Evolutionary conservation across 2,329 filamentous ascomycete species (phyloP), one percentile per base, ranked within the genome.

Genomic region (Colletotrichum viniferum): DNA sequence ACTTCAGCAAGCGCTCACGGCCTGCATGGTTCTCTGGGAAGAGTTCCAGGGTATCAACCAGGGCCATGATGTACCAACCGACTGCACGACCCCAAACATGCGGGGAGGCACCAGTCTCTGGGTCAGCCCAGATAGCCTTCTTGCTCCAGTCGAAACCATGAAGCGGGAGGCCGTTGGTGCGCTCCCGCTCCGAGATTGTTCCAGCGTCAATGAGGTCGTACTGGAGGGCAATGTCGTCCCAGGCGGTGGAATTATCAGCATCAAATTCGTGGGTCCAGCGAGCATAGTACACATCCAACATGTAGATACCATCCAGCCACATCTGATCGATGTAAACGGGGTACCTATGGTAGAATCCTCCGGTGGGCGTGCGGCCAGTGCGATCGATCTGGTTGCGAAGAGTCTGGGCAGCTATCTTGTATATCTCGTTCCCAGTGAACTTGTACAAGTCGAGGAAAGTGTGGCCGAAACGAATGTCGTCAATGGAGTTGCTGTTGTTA

Each of bases 81-180:
- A 89, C 78, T 26, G 86, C 84, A 14, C 89, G 82, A 28, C 84
- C 84, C 89, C 89, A 91, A n/a, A 90, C 88, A 16, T 87, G 79
- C 0, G 87, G 88, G 71, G 86, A 86, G 1, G 86, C 87, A 6
- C 89, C 89, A 0, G 86, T 89, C 5, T 80, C 76, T 0, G 83
- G 81, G 74, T 88, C 81, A 1, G 89, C 88, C 89, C 89, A 90
- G 2, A 84, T 79, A 26, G 88, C 87, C 14, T 78, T 83, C 73
- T 84, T 85, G 21, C 82, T 83, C 18, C 85, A 84, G 72, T 91
- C 89, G 76, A 90, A 91, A 21, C 89, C 89, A 73, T 91, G 89
- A 2, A 87, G 85, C 0, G 89, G 80, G 0, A 90, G 82, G 0
- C 85, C 84, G 0, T 84, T 85, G 16, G 80, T 81, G 16, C 79